phyloP scores from a whole-genome alignment of 805 yeast species.

The Ogataea sp. region DNA sequence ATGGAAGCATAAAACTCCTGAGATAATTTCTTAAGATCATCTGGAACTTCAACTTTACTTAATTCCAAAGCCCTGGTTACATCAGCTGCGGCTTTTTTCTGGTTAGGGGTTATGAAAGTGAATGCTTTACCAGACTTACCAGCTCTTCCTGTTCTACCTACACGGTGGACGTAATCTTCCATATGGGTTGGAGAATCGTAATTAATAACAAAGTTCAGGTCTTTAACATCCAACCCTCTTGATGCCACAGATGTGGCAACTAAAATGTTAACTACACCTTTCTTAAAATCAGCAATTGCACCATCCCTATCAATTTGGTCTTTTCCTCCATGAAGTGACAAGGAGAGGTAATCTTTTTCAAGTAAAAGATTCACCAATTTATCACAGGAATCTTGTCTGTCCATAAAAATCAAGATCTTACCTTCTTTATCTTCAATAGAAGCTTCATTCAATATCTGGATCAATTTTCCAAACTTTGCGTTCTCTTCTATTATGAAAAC shows the following conservation, averaged over 20 bases:
- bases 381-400: conserved; percentile 85
- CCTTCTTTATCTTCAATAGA: conserved; percentile 25
- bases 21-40: conserved; percentile 41
- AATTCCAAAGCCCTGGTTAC: conserved; percentile 59
- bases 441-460: conserved; percentile 47
- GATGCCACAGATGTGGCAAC: conserved; percentile 95
- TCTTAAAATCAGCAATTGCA: conserved; percentile 63
- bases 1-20: conserved; percentile 49
- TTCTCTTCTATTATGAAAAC: conserved; percentile 52
- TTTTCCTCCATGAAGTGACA: conserved; percentile 86
- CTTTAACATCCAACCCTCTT: conserved; percentile 90
- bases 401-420: conserved; percentile 75
- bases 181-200: conserved; percentile 78
- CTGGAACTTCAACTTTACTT: conserved; percentile 48
- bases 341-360: conserved; percentile 46
- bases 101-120: conserved; percentile 57
- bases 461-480: conserved; percentile 47
- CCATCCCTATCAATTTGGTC: conserved; percentile 75
- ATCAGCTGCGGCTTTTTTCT: conserved; percentile 60
- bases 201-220: conserved; percentile 71
- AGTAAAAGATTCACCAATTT: conserved; percentile 45
- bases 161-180: conserved; percentile 95
- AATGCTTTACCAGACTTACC: conserved; percentile 65
- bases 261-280: conserved; percentile 52
- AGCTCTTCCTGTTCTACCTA: conserved; percentile 95